Conservation (phyloP, 1,284 basidiomycete genomes). For the Sphaerobolus stellatus region DNA sequence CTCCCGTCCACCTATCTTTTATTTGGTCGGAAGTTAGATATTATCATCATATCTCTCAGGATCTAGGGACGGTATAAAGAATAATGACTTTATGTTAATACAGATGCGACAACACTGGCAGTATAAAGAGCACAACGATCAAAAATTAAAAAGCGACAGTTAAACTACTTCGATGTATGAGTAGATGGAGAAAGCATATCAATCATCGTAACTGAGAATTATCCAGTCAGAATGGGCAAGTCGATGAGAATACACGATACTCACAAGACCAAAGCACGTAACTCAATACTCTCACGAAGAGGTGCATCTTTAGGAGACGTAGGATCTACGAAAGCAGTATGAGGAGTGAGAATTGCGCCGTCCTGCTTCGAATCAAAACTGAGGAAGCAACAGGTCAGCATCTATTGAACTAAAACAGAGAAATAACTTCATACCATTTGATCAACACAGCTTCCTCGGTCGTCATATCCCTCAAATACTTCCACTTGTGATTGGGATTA, state of each 20-base stretch:
- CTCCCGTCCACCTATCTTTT: no score
- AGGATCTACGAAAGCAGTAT: conserved; percentile 59
- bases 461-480: conserved; percentile 59
- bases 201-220: conserved; percentile 3
- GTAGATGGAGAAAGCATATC: no score
- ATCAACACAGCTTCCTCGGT: conserved; percentile 65
- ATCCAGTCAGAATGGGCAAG: not conserved
- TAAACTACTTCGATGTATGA: no score
- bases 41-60: no score
- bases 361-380: conserved; percentile 57
- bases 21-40: no score
- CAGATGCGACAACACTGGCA: no score
- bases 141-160: no score
- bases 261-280: conserved; percentile 58
- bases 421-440: conserved; percentile 53
- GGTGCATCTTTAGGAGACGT: conserved; percentile 51
- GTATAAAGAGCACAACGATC: no score
- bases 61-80: no score
- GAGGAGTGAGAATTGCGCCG: conserved; percentile 54
- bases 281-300: conserved; percentile 57
- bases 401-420: conserved; percentile 4
- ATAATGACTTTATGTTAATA: no score
- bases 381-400: not conserved
- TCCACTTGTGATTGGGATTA: conserved; percentile 59
- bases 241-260: not conserved